These are phyloP conservation scores for Edaphochlamys debaryana DNA, from an alignment of 139 green algal species.

Conservation along the genomic window DNA sequence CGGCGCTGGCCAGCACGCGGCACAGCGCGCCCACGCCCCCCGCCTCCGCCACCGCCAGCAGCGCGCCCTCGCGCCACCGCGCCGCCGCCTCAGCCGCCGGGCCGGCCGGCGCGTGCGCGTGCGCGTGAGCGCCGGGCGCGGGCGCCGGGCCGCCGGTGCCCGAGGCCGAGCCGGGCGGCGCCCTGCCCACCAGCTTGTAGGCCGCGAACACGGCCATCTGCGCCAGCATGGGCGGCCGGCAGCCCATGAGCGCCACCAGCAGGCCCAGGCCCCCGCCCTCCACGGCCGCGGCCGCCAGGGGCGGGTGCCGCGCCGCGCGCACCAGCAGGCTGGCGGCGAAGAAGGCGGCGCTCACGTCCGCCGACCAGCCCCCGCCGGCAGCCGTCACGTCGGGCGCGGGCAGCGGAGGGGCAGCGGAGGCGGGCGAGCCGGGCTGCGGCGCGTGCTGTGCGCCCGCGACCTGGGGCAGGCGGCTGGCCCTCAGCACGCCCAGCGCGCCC, in stretches of 20 bases:
- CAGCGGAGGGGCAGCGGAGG: background rate
- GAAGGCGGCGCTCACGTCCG: conserved; percentile 14
- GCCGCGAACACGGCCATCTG: conserved; percentile 44
- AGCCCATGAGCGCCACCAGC: conserved; percentile 11
- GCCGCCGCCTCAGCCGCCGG: background rate
- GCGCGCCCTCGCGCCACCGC: conserved; percentile 6
- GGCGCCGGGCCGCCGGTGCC: background rate
- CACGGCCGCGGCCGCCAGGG: conserved; percentile 6
- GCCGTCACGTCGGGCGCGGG: conserved; percentile 1
- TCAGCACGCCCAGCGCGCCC: background rate
- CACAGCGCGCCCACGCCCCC: conserved; percentile 13
- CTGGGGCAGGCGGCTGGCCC: background rate
- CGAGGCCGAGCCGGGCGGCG: background rate
- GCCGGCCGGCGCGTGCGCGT: background rate
- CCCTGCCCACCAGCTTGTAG: conserved; percentile 30
- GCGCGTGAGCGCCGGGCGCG: too few species aligned
- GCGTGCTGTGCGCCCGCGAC: too few species aligned
- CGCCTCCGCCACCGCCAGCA: conserved; percentile 7
- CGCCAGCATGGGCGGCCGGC: conserved; percentile 15
- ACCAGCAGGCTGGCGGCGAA: conserved; percentile 29
- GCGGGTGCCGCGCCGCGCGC: background rate
- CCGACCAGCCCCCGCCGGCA: background rate
- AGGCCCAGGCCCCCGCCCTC: conserved; percentile 2
- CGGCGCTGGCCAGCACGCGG: background rate
- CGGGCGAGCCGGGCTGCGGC: background rate